Base-by-base conservation (phyloP, 2,329 filamentous ascomycete species). In the Sporothrix globosa region DNA sequence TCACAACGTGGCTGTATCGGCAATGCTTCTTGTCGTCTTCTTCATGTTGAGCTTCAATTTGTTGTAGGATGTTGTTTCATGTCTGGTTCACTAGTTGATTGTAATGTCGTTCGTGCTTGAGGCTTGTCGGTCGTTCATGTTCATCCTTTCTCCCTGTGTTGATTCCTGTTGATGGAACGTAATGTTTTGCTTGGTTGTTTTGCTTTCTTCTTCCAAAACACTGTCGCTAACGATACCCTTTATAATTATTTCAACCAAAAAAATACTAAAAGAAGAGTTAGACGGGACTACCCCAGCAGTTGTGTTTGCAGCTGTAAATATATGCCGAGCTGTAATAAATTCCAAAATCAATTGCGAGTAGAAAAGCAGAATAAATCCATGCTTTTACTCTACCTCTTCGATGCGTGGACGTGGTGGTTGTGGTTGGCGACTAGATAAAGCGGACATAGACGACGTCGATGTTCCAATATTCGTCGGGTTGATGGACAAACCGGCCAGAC, bases 401-500 rank as follows among this genome's bases (percentile, higher is more conserved):
- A 74, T 74, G 6, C 74, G 69, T 1, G 74, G 72, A 27, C 68
- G 69, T n/a, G 24, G 24, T 3, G 63, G 21, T 3, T 24, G 13
- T 5, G 24, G 34, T 21, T 61, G 44, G 19, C 17, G 30, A 3
- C 21, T 13, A 1, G 65, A 21, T 9, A 50, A 21, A 2, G 46
- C 27, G n/a, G 68, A 39, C n/a, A 24, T 30, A 1, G 24, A 21
- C 11, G 39, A n/a, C 19, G 39, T 27, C 17, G 46, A 10, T 10
- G 27, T 44, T 4, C 24, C 39, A 30, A 66, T 11, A 10, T 30
- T 44, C 3, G 46, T 56, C 4, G 73, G 72, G 14, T 71, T 60
- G 53, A 74, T 21, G 13, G 72, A 77, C 71, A 87, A 75, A 0
- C 85, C 85, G 58, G 80, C 81, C 74, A 87, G 74, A 24, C 77